Evolutionary conservation across 495 filamentous ascomycete genomes (phyloP).

Genomic region (Neurospora tetraspora): DNA sequence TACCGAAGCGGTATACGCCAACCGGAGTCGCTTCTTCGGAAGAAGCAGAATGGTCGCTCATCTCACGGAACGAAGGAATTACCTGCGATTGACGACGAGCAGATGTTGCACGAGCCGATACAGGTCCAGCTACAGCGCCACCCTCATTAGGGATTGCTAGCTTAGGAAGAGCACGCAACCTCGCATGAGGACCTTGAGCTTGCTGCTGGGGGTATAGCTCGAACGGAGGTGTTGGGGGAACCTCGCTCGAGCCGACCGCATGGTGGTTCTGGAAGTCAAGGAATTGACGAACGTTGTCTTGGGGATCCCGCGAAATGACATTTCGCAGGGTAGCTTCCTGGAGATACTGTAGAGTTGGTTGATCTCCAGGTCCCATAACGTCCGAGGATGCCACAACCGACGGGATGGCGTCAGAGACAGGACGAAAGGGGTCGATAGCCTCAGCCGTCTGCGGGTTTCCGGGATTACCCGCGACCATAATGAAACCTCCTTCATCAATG

Average conservation of each 20-base stretch:
- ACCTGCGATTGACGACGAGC: conserved; percentile 19
- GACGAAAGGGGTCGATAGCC: conserved; percentile 41
- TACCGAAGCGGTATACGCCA: conserved; percentile 58
- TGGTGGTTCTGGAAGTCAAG: conserved; percentile 64
- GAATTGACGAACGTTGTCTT: conserved; percentile 86
- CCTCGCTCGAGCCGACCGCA: conserved; percentile 38
- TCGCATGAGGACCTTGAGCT: conserved; percentile 33
- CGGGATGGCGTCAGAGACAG: conserved; percentile 53
- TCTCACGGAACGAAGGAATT: conserved; percentile 43
- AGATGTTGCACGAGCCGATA: conserved; percentile 6
- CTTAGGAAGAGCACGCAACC: conserved; percentile 47
- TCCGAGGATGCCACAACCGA: conserved; percentile 89
- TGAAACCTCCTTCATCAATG: conserved; percentile 46
- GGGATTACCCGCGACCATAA: conserved; percentile 58
- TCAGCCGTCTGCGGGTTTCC: conserved; percentile 57
- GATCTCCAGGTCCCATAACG: conserved; percentile 57
- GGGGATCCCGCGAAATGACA: conserved; percentile 64
- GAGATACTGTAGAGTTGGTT: conserved; percentile 53
- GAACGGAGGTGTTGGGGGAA: conserved; percentile 45
- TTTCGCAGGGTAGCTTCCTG: conserved; percentile 60
- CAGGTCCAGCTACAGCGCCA: conserved; percentile 13
- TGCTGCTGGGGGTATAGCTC: conserved; percentile 32
- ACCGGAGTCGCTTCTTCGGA: conserved; percentile 40
- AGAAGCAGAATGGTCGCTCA: conserved; percentile 35
- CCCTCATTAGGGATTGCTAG: conserved; percentile 40